phyloP scores from a whole-genome alignment of 148 eudicot species.

The Mesembryanthemum crystallinum region DNA sequence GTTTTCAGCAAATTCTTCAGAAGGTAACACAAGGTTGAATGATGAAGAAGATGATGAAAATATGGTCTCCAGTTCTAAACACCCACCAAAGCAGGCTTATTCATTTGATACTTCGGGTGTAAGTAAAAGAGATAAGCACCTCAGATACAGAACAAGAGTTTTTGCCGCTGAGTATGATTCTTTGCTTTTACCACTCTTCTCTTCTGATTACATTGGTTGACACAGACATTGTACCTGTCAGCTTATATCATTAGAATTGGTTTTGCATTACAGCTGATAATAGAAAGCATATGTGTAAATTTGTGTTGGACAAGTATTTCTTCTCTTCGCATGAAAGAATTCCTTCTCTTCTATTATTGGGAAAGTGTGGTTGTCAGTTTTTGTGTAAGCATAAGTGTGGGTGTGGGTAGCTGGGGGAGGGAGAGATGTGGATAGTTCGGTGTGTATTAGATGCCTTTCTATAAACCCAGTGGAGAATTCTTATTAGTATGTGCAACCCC shows the following conservation, averaged over 20 bases:
- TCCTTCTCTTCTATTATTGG: background rate
- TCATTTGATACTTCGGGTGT: slow-evolving; percentile 43
- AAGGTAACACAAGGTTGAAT: slow-evolving; percentile 42
- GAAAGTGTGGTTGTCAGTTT: background rate
- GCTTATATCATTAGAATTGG: background rate
- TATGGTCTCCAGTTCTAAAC: slow-evolving; percentile 73
- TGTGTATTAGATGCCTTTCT: background rate
- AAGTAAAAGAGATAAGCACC: slow-evolving; percentile 66
- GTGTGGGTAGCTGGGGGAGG: background rate
- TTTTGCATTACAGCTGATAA: background rate
- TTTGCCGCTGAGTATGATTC: slow-evolving; percentile 94
- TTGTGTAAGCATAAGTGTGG: background rate
- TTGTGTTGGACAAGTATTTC: background rate
- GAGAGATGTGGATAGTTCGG: background rate
- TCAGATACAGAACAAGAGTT: slow-evolving; percentile 86
- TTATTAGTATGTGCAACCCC: background rate
- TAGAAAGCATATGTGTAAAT: background rate
- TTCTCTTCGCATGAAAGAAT: background rate
- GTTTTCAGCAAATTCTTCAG: slow-evolving; percentile 40
- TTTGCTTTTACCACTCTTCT: slow-evolving; percentile 17
- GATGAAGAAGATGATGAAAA: slow-evolving; percentile 81
- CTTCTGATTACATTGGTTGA: slow-evolving; percentile 7
- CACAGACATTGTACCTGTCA: background rate
- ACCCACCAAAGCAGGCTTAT: slow-evolving; percentile 36
- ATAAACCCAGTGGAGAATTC: background rate